Evolutionary conservation across 208 protist genomes (phyloP).

Genomic region (Crithidia brevicula): DNA sequence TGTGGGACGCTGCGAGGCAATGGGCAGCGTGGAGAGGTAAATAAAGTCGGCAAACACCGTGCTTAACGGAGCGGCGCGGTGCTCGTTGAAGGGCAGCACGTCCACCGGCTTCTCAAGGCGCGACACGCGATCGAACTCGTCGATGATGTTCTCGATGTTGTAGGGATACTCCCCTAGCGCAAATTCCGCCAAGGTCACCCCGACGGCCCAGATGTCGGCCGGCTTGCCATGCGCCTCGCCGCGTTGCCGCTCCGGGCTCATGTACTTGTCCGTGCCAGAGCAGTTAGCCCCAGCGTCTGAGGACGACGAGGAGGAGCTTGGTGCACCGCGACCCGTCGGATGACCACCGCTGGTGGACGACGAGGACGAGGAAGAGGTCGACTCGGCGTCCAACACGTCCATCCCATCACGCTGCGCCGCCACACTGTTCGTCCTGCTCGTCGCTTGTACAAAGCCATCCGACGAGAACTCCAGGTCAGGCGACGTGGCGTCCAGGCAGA

Average conservation of each 20-base stretch:
- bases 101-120: slow-evolving; percentile 58
- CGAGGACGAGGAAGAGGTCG: slow-evolving; percentile 25
- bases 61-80: slow-evolving; percentile 48
- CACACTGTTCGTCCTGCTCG: slow-evolving; percentile 21
- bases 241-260: slow-evolving; percentile 88
- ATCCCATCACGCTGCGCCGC: slow-evolving; percentile 34
- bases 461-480: slow-evolving; percentile 15
- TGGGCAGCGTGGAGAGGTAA: slow-evolving; percentile 60
- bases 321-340: neutral
- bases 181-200: slow-evolving; percentile 89
- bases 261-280: slow-evolving; percentile 90
- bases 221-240: slow-evolving; percentile 79
- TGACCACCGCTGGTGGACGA: neutral
- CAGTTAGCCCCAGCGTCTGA: slow-evolving; percentile 35
- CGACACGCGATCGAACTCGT: slow-evolving; percentile 71
- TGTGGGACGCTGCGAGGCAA: slow-evolving; percentile 64
- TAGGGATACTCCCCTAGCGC: slow-evolving; percentile 86
- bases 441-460: slow-evolving; percentile 8
- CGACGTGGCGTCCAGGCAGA: slow-evolving; percentile 1
- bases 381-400: slow-evolving; percentile 33
- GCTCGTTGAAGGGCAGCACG: slow-evolving; percentile 35
- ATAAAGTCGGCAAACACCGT: slow-evolving; percentile 77
- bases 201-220: slow-evolving; percentile 90
- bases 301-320: slow-evolving; percentile 13
- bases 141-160: slow-evolving; percentile 52